phyloP scores from a whole-genome alignment of 805 yeast species.

The Clavispora carvajalis region DNA sequence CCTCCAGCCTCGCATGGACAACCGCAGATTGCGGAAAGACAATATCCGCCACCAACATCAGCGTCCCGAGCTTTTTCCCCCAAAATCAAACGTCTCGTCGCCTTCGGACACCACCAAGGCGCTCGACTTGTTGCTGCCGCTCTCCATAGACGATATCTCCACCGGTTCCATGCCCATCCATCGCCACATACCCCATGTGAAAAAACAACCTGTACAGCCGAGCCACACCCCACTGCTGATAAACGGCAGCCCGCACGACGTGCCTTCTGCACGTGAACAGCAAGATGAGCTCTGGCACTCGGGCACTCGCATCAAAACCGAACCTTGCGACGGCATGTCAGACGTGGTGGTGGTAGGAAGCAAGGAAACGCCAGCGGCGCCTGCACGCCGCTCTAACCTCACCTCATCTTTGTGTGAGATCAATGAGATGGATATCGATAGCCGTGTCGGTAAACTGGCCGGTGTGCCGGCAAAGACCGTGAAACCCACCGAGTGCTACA shows the following conservation, averaged over 20 bases:
- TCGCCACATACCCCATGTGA: conserved; percentile 3
- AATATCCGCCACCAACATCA: conserved; percentile 21
- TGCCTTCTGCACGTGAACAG: neutral
- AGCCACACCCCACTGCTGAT: conserved; percentile 29
- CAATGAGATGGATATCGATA: neutral
- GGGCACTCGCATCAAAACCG: conserved; percentile 1
- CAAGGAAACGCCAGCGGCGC: neutral
- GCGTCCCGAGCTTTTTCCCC: conserved; percentile 3
- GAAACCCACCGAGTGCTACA: conserved; percentile 43
- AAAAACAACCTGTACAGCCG: conserved; percentile 1
- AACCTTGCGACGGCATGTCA: conserved; percentile 1
- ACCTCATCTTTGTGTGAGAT: conserved; percentile 9
- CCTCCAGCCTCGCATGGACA: conserved; percentile 36
- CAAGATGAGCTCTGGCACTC: neutral
- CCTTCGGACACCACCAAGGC: conserved; percentile 15
- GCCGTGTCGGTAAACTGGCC: neutral
- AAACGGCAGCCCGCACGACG: conserved; percentile 16
- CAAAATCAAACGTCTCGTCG: neutral
- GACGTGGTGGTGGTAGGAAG: neutral
- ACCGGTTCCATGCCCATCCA: conserved; percentile 12
- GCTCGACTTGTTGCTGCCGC: conserved; percentile 37
- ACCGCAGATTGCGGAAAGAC: conserved; percentile 34
- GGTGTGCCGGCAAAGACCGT: neutral
- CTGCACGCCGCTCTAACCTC: conserved; percentile 10
- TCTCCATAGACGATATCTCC: conserved; percentile 33